Percentiles rank a stretch among this genome's conserved stretches.
Evolutionary conservation across 176 grass and related monocot species (phyloP).

Genomic region (Eleusine coracana): DNA sequence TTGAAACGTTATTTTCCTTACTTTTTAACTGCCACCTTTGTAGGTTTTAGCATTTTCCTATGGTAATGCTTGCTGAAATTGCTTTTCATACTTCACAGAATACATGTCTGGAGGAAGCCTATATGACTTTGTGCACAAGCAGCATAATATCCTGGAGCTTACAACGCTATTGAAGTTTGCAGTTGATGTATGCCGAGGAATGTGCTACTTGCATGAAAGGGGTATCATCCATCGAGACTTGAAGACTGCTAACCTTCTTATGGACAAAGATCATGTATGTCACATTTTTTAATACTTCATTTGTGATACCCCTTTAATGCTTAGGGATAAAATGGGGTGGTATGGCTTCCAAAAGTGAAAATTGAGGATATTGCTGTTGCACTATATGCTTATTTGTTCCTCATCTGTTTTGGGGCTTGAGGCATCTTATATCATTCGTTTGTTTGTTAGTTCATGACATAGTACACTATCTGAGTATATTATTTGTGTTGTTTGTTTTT

Average conservation of each 20-base stretch:
- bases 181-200: slow-evolving; percentile 87
- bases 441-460: slow-evolving; percentile 16
- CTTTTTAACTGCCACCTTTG: slow-evolving; percentile 23
- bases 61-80: slow-evolving; percentile 23
- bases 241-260: slow-evolving; percentile 96
- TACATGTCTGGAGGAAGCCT: slow-evolving; percentile 98
- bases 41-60: slow-evolving; percentile 22
- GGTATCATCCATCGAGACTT: slow-evolving; percentile 96
- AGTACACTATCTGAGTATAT: slow-evolving; percentile 22
- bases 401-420: slow-evolving; percentile 10
- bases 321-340: slow-evolving; percentile 2
- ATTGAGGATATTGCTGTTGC: background rate
- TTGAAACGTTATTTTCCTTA: slow-evolving; percentile 10
- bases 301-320: background rate
- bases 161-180: slow-evolving; percentile 81
- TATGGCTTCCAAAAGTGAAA: background rate
- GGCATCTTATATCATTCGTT: background rate
- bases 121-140: slow-evolving; percentile 92
- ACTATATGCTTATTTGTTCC: slow-evolving; percentile 15
- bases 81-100: slow-evolving; percentile 62
- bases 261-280: slow-evolving; percentile 92
- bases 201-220: slow-evolving; percentile 94
- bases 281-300: slow-evolving; percentile 32
- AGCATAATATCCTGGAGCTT: slow-evolving; percentile 68
- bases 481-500: slow-evolving; percentile 26